Evolutionary conservation across 768 basidiomycete genomes (phyloP), one percentile per base, ranked within the genome.

Genomic region (Pisolithus sp.): DNA sequence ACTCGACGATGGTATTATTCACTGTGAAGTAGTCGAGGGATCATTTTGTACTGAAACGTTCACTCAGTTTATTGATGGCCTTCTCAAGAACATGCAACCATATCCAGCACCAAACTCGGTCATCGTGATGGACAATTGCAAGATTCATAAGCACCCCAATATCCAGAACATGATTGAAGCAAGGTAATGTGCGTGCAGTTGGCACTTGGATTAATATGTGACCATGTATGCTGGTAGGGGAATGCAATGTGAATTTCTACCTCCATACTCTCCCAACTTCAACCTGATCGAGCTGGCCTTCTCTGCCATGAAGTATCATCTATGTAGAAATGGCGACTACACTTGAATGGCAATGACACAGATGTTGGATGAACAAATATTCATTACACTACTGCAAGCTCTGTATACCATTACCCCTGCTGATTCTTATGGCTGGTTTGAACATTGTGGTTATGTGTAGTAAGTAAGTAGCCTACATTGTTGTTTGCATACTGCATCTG

Each of bases 71-170:
- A 65, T 44, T 51, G 53, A 1, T 57, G 53, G n/a, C n/a, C n/a
- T n/a, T n/a, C n/a, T 63, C 71, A 2, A n/a, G n/a, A n/a, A n/a
- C n/a, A 72, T 65, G 74, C 53, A 72, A n/a, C 71, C 69, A 1
- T 75, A 55, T 45, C 73, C 71, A 0, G 53, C 30, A 0, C 57
- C 55, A 3, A 70, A 73, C 10, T 72, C 67, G 7, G 70, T 73
- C 1, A 51, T 74, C 34, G 58, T 74, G 1, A 69, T 74, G 65
- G 73, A 73, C 52, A 73, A 73, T 55, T 65, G 65, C 6, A 24
- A 47, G 1, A 71, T 73, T 18, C 71, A 75, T 52, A 62, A 73
- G 31, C 50, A 55, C 23, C 50, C 54, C 0, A 54, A 55, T 0
- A 52, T 75, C 4, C 68, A n/a, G n/a, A n/a, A n/a, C n/a, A n/a